Percentiles rank a stretch among this genome's conserved stretches.
Evolutionary conservation across 2,329 filamentous ascomycete genomes (phyloP).

Genomic region (Ceratocystis harringtonii): DNA sequence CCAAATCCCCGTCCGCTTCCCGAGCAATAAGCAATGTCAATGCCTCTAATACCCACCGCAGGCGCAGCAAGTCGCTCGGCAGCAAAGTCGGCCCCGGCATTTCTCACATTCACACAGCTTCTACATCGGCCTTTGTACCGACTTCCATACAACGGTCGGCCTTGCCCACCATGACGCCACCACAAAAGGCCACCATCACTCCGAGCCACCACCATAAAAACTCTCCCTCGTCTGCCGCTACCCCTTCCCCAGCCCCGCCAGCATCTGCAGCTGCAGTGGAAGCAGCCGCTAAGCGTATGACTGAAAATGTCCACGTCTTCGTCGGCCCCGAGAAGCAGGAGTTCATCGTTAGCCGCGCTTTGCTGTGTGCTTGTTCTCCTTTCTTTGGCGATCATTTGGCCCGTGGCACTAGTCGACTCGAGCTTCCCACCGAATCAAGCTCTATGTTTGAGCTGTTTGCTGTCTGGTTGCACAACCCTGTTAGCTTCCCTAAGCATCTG

Average conservation of each 20-base stretch:
- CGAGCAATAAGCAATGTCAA: not conserved
- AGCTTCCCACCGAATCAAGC: constrained; percentile 33
- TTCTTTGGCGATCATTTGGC: constrained; percentile 36
- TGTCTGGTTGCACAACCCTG: constrained; percentile 29
- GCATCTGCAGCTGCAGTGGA: not conserved
- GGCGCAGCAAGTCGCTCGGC: constrained; percentile 7
- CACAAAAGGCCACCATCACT: not conserved
- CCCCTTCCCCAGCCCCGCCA: not conserved
- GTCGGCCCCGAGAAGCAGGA: constrained; percentile 30
- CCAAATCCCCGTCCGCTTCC: not conserved
- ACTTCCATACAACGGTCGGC: constrained; percentile 5
- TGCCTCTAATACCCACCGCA: not conserved
- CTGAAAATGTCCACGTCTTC: constrained; percentile 26
- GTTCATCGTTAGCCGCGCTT: constrained; percentile 31
- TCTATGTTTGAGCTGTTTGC: constrained; percentile 40
- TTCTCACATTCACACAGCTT: constrained; percentile 4
- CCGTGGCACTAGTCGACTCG: constrained; percentile 26
- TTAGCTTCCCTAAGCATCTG: constrained; percentile 29
- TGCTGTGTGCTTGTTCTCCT: constrained; percentile 32
- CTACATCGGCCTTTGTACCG: not conserved
- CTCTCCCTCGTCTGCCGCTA: not conserved
- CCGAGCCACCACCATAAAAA: not conserved
- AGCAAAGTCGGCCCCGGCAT: constrained; percentile 7
- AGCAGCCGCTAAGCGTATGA: not conserved
- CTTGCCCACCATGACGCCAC: constrained; percentile 1